Percentiles rank a stretch among this genome's conserved stretches.
Conservation (phyloP, 1,284 basidiomycete genomes). For the Butyriboletus appendiculatus region DNA sequence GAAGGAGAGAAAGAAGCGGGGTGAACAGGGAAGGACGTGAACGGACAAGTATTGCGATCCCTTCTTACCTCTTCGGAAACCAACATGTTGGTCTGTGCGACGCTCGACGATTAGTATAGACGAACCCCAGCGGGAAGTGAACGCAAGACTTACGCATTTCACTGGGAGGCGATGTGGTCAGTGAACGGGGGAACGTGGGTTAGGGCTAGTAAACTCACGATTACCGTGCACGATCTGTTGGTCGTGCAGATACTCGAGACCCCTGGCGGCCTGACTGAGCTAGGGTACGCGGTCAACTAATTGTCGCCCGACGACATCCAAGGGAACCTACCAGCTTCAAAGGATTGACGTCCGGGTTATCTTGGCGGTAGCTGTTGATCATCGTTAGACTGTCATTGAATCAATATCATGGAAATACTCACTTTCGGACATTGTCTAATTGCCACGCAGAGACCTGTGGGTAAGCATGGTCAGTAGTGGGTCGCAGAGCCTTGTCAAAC, state of each 20-base stretch:
- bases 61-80: slow-evolving; percentile 40
- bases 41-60: slow-evolving; percentile 6
- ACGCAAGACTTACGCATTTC: slow-evolving; percentile 52
- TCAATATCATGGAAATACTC: slow-evolving; percentile 12
- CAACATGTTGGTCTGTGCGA: slow-evolving; percentile 53
- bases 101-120: slow-evolving; percentile 6
- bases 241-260: slow-evolving; percentile 53
- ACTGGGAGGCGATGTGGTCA: slow-evolving; percentile 37
- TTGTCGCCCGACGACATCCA: background rate
- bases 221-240: slow-evolving; percentile 55
- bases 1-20: background rate
- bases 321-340: slow-evolving; percentile 41
- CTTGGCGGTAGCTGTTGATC: slow-evolving; percentile 40
- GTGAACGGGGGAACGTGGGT: background rate
- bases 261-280: slow-evolving; percentile 51
- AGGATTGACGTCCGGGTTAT: slow-evolving; percentile 39
- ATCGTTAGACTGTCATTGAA: slow-evolving; percentile 1
- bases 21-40: background rate
- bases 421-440: slow-evolving; percentile 55
- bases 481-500: background rate
- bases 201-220: slow-evolving; percentile 38
- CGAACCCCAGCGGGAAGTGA: background rate
- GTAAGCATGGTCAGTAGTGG: slow-evolving; percentile 1
- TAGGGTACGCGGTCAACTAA: slow-evolving; percentile 21
- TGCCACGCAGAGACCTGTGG: slow-evolving; percentile 61